phyloP scores from a whole-genome alignment of 148 eudicot genomes.

The Arbutus unedo region DNA sequence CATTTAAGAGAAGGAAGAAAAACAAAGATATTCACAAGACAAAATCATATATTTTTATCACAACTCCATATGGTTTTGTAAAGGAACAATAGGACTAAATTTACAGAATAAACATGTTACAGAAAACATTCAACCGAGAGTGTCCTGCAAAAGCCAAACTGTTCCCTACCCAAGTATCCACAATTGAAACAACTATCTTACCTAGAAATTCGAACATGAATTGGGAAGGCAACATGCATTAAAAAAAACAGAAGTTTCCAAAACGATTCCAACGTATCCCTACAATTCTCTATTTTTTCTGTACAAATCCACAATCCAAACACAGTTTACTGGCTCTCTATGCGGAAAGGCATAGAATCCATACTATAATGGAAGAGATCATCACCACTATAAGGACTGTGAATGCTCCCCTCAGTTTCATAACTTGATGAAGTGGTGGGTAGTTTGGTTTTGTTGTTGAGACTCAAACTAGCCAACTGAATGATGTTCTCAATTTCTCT shows the following conservation, averaged over 20 bases:
- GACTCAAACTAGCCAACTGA: neutral
- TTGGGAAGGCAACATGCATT: too few species aligned
- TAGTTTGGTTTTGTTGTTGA: neutral
- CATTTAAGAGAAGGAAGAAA: neutral
- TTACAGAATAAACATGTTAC: neutral
- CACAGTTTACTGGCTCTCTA: neutral
- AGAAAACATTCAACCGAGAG: neutral
- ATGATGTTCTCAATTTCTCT: conserved; percentile 13
- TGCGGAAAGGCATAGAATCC: neutral
- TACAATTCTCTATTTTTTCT: neutral
- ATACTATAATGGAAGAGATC: neutral
- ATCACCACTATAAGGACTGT: conserved; percentile 33
- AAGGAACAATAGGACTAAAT: neutral
- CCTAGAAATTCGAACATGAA: too few species aligned
- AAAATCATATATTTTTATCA: too few species aligned
- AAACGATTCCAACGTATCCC: neutral
- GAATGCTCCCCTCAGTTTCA: conserved; percentile 23
- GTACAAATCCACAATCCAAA: neutral
- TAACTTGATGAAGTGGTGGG: conserved; percentile 28
- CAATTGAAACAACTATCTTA: too few species aligned
- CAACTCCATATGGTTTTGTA: too few species aligned
- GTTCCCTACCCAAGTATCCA: neutral
- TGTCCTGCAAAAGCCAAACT: neutral
- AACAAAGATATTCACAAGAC: too few species aligned
- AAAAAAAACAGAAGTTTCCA: neutral